Evolutionary conservation across 2,329 filamentous ascomycete genomes (phyloP).

Genomic region (Fusarium miscanthi): DNA sequence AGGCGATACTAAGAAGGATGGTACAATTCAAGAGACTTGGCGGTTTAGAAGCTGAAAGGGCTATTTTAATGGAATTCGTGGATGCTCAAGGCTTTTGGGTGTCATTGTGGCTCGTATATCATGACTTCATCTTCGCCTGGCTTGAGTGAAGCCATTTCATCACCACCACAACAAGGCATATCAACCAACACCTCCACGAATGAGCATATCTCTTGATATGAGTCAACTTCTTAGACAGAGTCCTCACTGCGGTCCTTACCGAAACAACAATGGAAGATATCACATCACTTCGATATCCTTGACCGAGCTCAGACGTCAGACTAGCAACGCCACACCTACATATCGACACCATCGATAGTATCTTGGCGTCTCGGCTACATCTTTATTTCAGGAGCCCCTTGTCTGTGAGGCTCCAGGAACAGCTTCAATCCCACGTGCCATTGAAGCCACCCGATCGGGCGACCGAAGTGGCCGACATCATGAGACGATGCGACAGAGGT

Average conservation of each 20-base stretch:
- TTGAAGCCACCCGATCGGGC: slow-evolving; percentile 31
- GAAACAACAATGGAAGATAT: neutral
- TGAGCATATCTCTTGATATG: neutral
- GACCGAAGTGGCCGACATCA: slow-evolving; percentile 31
- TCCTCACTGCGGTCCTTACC: neutral
- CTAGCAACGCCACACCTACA: slow-evolving; percentile 11
- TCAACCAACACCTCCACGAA: neutral
- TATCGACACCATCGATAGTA: neutral
- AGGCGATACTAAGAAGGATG: neutral
- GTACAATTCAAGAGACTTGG: neutral
- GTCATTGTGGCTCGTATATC: neutral
- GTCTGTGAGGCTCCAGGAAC: slow-evolving; percentile 5
- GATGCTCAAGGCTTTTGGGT: neutral
- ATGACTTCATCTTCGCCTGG: neutral
- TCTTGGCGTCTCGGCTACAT: neutral
- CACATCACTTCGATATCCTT: neutral
- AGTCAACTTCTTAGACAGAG: no score
- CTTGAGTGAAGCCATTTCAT: neutral
- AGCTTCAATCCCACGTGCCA: slow-evolving; percentile 32
- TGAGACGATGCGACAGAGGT: neutral
- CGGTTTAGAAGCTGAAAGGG: neutral
- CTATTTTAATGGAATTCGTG: neutral
- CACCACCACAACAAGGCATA: neutral
- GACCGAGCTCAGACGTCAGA: slow-evolving; percentile 12
- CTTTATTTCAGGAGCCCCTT: neutral